Percentiles rank a stretch among this genome's conserved stretches.
These are phyloP conservation scores for Myotisia sp. DNA, from an alignment of 2,329 filamentous ascomycete species.

Conservation along the genomic window DNA sequence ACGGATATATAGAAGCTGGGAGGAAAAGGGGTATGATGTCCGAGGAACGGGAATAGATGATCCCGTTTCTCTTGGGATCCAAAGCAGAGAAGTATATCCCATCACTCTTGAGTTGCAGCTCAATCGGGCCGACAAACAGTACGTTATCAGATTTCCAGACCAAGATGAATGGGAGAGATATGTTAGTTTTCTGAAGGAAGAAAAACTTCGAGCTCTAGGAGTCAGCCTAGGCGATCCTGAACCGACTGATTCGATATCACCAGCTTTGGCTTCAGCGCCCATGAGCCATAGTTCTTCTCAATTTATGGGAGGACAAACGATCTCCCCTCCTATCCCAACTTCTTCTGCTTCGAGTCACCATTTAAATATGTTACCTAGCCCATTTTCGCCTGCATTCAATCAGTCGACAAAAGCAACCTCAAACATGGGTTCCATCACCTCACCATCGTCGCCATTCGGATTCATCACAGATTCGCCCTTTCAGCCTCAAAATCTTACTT, in stretches of 20 bases:
- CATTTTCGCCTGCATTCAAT: slow-evolving; percentile 48
- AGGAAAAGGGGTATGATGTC: slow-evolving; percentile 30
- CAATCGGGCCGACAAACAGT: slow-evolving; percentile 22
- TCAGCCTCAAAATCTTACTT: slow-evolving; percentile 26
- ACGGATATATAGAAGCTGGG: slow-evolving; percentile 27
- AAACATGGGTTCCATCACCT: slow-evolving; percentile 50
- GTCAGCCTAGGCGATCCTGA: slow-evolving; percentile 69
- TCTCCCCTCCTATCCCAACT: slow-evolving; percentile 70
- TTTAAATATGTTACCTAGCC: slow-evolving; percentile 43
- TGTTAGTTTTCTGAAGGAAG: slow-evolving; percentile 69
- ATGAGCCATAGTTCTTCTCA: slow-evolving; percentile 58
- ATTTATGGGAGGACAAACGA: slow-evolving; percentile 55
- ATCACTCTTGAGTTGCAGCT: slow-evolving; percentile 26
- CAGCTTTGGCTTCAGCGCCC: slow-evolving; percentile 38
- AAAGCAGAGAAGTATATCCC: slow-evolving; percentile 32
- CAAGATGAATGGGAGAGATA: slow-evolving; percentile 58
- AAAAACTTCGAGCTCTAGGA: slow-evolving; percentile 80
- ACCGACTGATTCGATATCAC: slow-evolving; percentile 50
- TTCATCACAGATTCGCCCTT: slow-evolving; percentile 35
- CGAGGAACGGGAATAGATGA: slow-evolving; percentile 27
- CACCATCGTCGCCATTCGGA: slow-evolving; percentile 54
- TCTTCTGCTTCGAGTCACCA: slow-evolving; percentile 63
- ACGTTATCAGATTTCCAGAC: slow-evolving; percentile 30
- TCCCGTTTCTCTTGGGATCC: slow-evolving; percentile 14
- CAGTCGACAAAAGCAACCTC: slow-evolving; percentile 50